Evolutionary conservation across 2,329 filamentous ascomycete species (phyloP).

Genomic region (Neoascochyta sp.): DNA sequence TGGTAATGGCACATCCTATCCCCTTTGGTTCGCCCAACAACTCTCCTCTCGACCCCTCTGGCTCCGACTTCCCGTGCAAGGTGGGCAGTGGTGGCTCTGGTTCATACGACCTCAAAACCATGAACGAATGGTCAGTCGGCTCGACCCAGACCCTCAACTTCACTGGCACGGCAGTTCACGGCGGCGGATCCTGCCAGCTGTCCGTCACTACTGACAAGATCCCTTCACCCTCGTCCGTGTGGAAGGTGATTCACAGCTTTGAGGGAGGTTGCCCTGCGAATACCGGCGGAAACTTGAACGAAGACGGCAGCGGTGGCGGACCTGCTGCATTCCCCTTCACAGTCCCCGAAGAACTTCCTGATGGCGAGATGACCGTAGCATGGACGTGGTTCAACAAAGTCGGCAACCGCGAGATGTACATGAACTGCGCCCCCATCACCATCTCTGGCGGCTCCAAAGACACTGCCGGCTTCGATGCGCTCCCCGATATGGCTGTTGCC

Average conservation of each 20-base stretch:
- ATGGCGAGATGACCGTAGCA: slow-evolving; percentile 72
- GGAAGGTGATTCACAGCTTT: slow-evolving; percentile 86
- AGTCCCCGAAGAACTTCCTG: slow-evolving; percentile 66
- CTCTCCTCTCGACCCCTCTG: slow-evolving; percentile 56
- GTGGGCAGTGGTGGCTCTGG: slow-evolving; percentile 3
- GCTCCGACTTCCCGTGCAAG: slow-evolving; percentile 82
- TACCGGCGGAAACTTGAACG: slow-evolving; percentile 34
- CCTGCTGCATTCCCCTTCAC: slow-evolving; percentile 72
- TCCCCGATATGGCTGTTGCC: slow-evolving; percentile 71
- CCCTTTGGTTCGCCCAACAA: slow-evolving; percentile 60
- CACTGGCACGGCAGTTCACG: slow-evolving; percentile 70
- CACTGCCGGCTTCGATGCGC: slow-evolving; percentile 49
- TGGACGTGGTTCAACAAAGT: slow-evolving; percentile 92
- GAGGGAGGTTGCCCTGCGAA: slow-evolving; percentile 72
- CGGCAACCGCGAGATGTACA: slow-evolving; percentile 92
- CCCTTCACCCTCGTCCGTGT: slow-evolving; percentile 64
- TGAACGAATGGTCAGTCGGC: slow-evolving; percentile 64
- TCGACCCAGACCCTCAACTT: slow-evolving; percentile 61
- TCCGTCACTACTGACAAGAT: slow-evolving; percentile 71
- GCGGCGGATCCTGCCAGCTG: slow-evolving; percentile 87
- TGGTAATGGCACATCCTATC: slow-evolving; percentile 65
- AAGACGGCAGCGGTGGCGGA: slow-evolving; percentile 41
- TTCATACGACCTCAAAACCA: slow-evolving; percentile 42
- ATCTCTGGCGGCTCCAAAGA: slow-evolving; percentile 55
- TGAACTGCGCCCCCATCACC: slow-evolving; percentile 80